Evolutionary conservation across 352 stramenopile species (phyloP).

Genomic region (Peronospora destructor): DNA sequence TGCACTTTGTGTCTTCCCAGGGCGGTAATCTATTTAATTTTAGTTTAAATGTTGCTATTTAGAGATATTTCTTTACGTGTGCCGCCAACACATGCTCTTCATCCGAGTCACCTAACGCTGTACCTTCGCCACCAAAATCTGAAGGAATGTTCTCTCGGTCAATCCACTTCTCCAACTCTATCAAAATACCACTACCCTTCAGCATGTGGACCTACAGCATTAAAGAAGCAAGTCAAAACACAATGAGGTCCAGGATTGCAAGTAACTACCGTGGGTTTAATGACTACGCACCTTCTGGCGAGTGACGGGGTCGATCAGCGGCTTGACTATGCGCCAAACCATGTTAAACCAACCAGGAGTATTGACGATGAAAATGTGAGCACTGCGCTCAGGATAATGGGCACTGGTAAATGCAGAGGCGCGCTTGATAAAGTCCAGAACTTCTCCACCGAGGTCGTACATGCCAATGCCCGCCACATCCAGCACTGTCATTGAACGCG

Average conservation of each 20-base stretch:
- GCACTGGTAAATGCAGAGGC: conserved; percentile 82
- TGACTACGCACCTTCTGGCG: conserved; percentile 83
- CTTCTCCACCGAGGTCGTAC: conserved; percentile 81
- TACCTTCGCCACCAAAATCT: conserved; percentile 61
- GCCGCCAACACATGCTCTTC: conserved; percentile 59
- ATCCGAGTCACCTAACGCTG: conserved; percentile 50
- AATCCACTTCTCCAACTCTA: conserved; percentile 65
- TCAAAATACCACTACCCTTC: conserved; percentile 70
- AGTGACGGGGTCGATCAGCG: conserved; percentile 90
- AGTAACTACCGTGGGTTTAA: background rate
- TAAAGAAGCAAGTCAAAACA: conserved; percentile 8
- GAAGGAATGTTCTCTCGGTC: conserved; percentile 60
- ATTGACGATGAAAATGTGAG: conserved; percentile 94
- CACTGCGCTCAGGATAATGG: conserved; percentile 91
- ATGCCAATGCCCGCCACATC: conserved; percentile 84
- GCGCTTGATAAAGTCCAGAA: conserved; percentile 86
- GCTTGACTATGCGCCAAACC: conserved; percentile 91
- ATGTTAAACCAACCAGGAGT: conserved; percentile 92
- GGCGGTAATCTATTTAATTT: background rate
- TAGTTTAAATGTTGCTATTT: conserved; percentile 21
- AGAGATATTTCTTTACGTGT: conserved; percentile 70
- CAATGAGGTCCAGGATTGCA: background rate
- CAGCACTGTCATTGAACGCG: conserved; percentile 76
- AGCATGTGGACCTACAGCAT: conserved; percentile 66
- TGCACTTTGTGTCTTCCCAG: too few relatives aligned